Evolutionary conservation across 176 grass and related monocot genomes (phyloP), one percentile per base, ranked within the genome.

Genomic region (Microstegium vimineum): DNA sequence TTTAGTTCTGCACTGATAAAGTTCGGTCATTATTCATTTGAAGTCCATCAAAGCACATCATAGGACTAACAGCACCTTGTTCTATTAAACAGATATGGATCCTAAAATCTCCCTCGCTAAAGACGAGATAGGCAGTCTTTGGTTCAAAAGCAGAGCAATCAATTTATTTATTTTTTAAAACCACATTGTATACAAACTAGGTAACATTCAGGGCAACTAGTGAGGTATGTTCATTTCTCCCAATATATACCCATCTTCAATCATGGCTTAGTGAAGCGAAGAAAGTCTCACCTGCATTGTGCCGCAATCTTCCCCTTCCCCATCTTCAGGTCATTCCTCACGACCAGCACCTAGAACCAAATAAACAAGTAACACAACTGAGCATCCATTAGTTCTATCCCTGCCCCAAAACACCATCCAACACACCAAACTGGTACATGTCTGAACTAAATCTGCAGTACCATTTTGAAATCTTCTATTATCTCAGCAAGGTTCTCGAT

Each of bases 261-360:
- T 8, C 33, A 26, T 2, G 8, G 22, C 12, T 45, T 8, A 51
- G 59, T 71, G 41, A 83, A 77, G 46, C 2, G 49, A 86, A 54
- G 2, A 17, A 41, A 0, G 14, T 22, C 8, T 23, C 79, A 98
- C 96, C 96, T 98, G 93, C 96, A 99, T 77, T 99, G 96, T 10
- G 96, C 96, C 0, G 89, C 96, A 56, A 99, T 99, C 81, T 99
- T 99, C 23, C 96, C 96, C 87, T 99, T 99, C 5, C 96, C 96
- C 96, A 99, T 99, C 83, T 95, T 99, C 42, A 99, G 85, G 74
- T 99, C 96, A 82, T 99, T 99, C 35, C 96, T 95, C 37, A 95
- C 96, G 26, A 99, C 93, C 28, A 99, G 78, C 61, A 98, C 92
- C 92, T 98, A 69, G 63, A 27, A 79, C 10, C 66, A 69, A 34